Percentiles rank a stretch among this genome's conserved stretches.
phyloP scores from a whole-genome alignment of 495 filamentous ascomycete genomes.

The Tuber melanosporum region DNA sequence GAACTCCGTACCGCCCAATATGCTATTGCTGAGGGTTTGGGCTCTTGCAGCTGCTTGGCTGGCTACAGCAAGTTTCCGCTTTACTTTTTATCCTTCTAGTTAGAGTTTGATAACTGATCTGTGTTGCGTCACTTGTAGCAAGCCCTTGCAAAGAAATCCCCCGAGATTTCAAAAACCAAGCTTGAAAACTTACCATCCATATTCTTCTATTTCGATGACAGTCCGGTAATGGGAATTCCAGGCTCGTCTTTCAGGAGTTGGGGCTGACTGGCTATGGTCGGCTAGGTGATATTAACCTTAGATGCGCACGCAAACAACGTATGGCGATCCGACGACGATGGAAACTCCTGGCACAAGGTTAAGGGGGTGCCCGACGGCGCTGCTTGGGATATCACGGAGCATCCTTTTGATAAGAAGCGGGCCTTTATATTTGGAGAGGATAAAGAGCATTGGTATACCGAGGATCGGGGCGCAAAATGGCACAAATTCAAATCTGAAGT shows the following conservation, averaged over 20 bases:
- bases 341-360: conserved; percentile 62
- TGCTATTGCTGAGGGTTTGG: conserved; percentile 40
- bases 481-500: conserved; percentile 56
- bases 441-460: conserved; percentile 70
- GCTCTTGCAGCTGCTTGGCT: conserved; percentile 26
- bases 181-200: conserved; percentile 58
- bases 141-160: conserved; percentile 37
- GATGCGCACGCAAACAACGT: conserved; percentile 46
- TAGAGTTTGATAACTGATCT: conserved; percentile 20
- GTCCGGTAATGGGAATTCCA: conserved; percentile 54
- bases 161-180: conserved; percentile 49
- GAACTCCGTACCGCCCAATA: conserved; percentile 34
- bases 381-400: conserved; percentile 56
- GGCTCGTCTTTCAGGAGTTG: conserved; percentile 51
- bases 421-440: conserved; percentile 67
- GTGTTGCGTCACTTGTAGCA: conserved; percentile 16
- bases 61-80: conserved; percentile 16
- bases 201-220: conserved; percentile 82
- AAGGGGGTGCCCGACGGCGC: conserved; percentile 58
- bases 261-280: conserved; percentile 39
- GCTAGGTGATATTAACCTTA: conserved; percentile 35
- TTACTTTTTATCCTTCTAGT: conserved; percentile 6
- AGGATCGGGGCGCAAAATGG: conserved; percentile 76
- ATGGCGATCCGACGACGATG: conserved; percentile 69
- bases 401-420: conserved; percentile 67